Percentiles rank a stretch among this genome's conserved stretches.
These are phyloP conservation scores for Tetrapisispora namnaoensis DNA, from an alignment of 805 yeast genomes.

Conservation along the genomic window DNA sequence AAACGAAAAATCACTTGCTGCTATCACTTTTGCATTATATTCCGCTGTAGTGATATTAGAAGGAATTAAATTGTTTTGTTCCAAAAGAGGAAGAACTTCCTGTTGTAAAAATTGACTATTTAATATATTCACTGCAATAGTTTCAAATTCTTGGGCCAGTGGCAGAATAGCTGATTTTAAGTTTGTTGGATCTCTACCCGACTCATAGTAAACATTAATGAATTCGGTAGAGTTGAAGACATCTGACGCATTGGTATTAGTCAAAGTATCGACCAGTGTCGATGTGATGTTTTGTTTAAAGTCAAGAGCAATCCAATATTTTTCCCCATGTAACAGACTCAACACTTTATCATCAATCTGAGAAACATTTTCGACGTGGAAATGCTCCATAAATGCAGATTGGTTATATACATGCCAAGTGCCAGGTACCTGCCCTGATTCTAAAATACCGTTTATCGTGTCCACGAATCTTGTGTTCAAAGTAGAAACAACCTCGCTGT, in stretches of 20 bases:
- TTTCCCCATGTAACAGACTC: constrained; percentile 40
- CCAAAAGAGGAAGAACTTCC: neutral
- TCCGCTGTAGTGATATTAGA: constrained; percentile 5
- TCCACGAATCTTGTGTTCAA: constrained; percentile 2
- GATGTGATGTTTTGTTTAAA: constrained; percentile 40
- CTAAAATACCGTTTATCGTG: neutral
- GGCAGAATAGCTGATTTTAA: constrained; percentile 39
- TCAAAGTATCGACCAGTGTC: constrained; percentile 19
- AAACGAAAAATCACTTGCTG: constrained; percentile 28
- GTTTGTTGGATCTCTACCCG: constrained; percentile 52
- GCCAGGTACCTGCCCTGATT: constrained; percentile 8
- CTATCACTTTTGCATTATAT: neutral
- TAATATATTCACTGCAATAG: neutral
- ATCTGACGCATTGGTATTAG: constrained; percentile 7
- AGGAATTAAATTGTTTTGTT: neutral
- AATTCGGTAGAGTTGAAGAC: constrained; percentile 13
- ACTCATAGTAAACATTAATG: constrained; percentile 42
- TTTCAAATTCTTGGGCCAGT: constrained; percentile 31
- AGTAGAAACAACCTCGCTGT: neutral
- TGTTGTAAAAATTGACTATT: constrained; percentile 11
- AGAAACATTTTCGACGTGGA: constrained; percentile 10
- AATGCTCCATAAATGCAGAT: constrained; percentile 16
- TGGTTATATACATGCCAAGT: constrained; percentile 26
- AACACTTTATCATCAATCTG: constrained; percentile 31
- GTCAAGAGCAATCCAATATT: constrained; percentile 56